Base-by-base conservation (phyloP, 1,139 yeast species). In the Hyphopichia khmerensis region DNA sequence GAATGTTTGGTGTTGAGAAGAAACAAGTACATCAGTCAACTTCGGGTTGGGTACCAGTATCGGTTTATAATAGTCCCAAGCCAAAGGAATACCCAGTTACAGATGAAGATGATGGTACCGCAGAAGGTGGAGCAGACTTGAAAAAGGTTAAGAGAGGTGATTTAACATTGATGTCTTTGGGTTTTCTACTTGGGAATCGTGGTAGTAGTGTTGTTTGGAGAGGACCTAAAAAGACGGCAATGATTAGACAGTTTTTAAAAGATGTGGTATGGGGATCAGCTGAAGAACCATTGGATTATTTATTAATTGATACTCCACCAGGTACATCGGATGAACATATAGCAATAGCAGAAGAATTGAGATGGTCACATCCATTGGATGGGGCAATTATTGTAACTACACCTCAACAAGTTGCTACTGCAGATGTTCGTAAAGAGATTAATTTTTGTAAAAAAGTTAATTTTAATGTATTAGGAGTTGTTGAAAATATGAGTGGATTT, bases 261-360 rank as follows among this genome's bases (percentile, higher is more conserved):
- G 98, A 93, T 60, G 96, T 93, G 1, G 80, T 80, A 16, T 95
- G 99, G 99, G 96, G 90, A 0, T 77, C 75, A 15, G 58, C 71
- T 38, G 72, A 67, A 23, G 55, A 53, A 6, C 69, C 71, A 2
- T 60, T 84, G 38, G 97, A 91, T 61, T 95, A 88, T 58, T 66
- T 95, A 43, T 68, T 95, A 35, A 91, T 95, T 8, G 99, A 95
- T 58, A 93, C 99, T 0, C 99, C 99, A 0, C 99, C 99, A 0
- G 99, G 99, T 0, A 93, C 99, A 0, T 86, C 96, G 0, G 99
- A 95, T 62, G 99, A 95, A 62, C 99, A 95, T 63, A 93, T 95
- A 36, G 91, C 97, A 3, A 85, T 95, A 26, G 98, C 97, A 2
- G 98, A 95, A 60, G 95, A 89, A 59, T 72, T 93, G 40, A 67